A percentile compares a stretch with the other conserved stretches of the same genome.
Evolutionary conservation across 2,329 filamentous ascomycete species (phyloP).

Genomic region (Neospermospora avenae): DNA sequence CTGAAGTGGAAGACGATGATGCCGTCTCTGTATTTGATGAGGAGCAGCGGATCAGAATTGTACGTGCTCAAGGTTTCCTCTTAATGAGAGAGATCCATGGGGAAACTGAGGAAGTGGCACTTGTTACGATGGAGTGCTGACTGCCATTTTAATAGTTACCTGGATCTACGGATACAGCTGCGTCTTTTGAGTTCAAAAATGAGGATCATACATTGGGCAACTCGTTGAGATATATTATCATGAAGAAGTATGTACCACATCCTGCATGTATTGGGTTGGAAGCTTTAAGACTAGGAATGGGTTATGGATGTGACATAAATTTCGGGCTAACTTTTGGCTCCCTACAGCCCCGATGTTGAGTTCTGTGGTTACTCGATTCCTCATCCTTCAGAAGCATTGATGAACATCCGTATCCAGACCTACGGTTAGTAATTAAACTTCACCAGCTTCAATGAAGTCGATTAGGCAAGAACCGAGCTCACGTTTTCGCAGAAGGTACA

Average conservation of each 20-base stretch:
- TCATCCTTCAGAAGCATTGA: constrained; percentile 91
- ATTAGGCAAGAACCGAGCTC: constrained; percentile 7
- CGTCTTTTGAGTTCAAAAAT: constrained; percentile 89
- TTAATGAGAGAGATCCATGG: background rate
- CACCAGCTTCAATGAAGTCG: background rate
- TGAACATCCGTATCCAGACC: constrained; percentile 97
- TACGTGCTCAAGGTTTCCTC: constrained; percentile 12
- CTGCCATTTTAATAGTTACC: constrained; percentile 58
- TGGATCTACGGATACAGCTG: constrained; percentile 80
- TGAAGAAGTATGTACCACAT: constrained; percentile 80
- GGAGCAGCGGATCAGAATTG: constrained; percentile 31
- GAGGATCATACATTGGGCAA: constrained; percentile 97
- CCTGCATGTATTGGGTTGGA: background rate
- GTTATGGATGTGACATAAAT: background rate
- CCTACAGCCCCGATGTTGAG: constrained; percentile 80
- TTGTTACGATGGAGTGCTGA: background rate
- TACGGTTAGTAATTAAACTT: constrained; percentile 62
- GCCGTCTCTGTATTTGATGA: constrained; percentile 8
- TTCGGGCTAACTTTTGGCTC: constrained; percentile 11
- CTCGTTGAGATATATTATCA: constrained; percentile 89
- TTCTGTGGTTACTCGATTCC: constrained; percentile 98
- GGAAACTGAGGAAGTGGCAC: background rate
- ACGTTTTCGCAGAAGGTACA: constrained; percentile 60
- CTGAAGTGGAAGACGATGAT: background rate
- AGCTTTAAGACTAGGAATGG: too few relatives aligned